Base-by-base conservation (phyloP, 2,329 filamentous ascomycete genomes). In the Colletotrichum sp. region DNA sequence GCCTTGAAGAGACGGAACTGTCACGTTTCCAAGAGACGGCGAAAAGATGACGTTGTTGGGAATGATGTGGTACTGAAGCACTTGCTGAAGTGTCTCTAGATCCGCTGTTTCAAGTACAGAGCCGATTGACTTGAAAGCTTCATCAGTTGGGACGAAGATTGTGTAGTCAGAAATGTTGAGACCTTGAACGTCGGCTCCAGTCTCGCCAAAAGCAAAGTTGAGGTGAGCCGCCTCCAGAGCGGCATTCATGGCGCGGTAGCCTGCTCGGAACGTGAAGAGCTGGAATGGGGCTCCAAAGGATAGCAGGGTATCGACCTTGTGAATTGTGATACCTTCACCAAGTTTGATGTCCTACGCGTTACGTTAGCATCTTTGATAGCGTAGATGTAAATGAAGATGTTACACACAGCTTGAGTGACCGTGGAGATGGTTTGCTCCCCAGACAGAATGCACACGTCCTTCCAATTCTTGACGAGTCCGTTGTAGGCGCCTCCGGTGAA, bases 111-210 rank as follows among this genome's bases (percentile, higher is more conserved):
- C 76, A 12, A 83, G 77, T 1, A 83, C 78, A 6, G 82, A 83
- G 32, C 80, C 82, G 7, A 83, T 82, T 5, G 77, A 82, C 76
- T 93, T 91, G 80, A 98, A 96, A 0, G 95, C 95, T 67, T 89
- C 86, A 82, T 98, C 92, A 2, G 91, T 92, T 0, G 96, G 96
- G 4, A 95, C 94, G 80, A 98, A 98, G 70, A 97, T 85, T 2
- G 96, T 98, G 81, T 93, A 92, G 84, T 96, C 81, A 2, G 81
- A 82, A 59, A 83, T 81, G 72, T 82, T 82, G 59, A 80, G 70
- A 1, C 73, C 75, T 0, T 78, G 75, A 0, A 76, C 62, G n/a
- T 80, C 79, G 34, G 64, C 68, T 0, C 75, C 80, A 5, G 79
- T 69, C 63, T 80, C 75, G 18, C 82, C 82, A 4, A 83, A 79